These are phyloP conservation scores for Quercus dentata DNA, from an alignment of 306 rosid species.

Conservation along the genomic window DNA sequence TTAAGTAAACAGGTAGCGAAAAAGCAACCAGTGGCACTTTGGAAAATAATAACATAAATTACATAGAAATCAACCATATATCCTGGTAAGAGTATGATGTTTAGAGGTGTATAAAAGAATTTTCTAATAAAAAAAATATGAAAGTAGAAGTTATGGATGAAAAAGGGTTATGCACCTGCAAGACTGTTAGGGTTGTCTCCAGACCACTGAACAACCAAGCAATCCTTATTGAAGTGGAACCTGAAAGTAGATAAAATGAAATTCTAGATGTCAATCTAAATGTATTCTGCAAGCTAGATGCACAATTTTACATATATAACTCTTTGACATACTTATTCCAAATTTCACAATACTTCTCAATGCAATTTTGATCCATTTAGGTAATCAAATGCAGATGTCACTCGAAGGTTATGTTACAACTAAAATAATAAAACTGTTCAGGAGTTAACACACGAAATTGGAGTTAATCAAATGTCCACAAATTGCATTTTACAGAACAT, in stretches of 20 bases:
- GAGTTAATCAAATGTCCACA: neutral
- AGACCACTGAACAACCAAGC: slow-evolving; percentile 87
- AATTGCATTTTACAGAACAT: neutral
- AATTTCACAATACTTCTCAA: neutral
- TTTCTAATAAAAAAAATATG: neutral
- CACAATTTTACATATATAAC: neutral
- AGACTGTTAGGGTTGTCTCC: slow-evolving; percentile 98
- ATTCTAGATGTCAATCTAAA: neutral
- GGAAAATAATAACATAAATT: neutral
- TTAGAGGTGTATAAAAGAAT: neutral
- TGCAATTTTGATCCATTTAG: neutral
- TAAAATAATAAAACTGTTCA: neutral
- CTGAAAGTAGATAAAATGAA: slow-evolving; percentile 28
- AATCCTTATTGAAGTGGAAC: slow-evolving; percentile 63
- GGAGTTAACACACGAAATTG: neutral
- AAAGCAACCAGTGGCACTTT: neutral
- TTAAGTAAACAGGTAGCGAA: neutral
- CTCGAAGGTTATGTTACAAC: slow-evolving; percentile 3
- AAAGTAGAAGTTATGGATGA: slow-evolving; percentile 1
- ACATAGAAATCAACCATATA: neutral
- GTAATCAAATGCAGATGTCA: slow-evolving; percentile 2
- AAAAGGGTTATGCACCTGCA: slow-evolving; percentile 62
- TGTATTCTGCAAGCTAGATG: neutral
- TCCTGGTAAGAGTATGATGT: neutral
- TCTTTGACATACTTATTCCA: neutral